Base-by-base conservation (phyloP, 2,329 filamentous ascomycete species). In the Talaromyces sp. region DNA sequence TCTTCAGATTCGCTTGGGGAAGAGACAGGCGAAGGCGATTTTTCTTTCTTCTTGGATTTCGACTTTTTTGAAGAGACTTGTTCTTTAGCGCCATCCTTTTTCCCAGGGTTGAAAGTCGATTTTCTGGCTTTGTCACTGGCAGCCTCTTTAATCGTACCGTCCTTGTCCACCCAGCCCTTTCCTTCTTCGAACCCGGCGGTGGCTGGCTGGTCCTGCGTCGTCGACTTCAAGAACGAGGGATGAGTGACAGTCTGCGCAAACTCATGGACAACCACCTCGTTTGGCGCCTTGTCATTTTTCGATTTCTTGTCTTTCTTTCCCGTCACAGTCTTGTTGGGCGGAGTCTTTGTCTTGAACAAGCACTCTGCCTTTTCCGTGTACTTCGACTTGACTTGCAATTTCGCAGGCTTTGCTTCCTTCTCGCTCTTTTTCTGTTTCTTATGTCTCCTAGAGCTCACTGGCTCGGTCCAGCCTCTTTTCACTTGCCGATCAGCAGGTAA, bases 391-490 rank as follows among this genome's bases (percentile, higher is more conserved):
- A 81, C 75, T 66, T 84, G 80, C 47, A 81, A 80, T 72, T 84
- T 86, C 67, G 81, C 80, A 61, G 80, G 78, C 67, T 86, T 83
- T 61, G 83, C 81, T 57, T 85, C 82, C 58, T 81, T 81, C 62
- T 82, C 80, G 44, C 80, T 76, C 64, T 80, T 77, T 58, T 81
- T 81, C 32, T 81, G 77, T 49, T 80, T 80, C 49, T 66, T 66
- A 52, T 72, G 73, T 33, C 77, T 70, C 63, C 76, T 71, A 62
- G 77, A 71, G 56, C 65, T 78, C 25, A 81, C 78, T 1, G 88
- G 82, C 64, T 92, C 90, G 0, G 90, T 93, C 93, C 93, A 96
- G 5, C 92, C 93, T 63, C 93, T 84, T 80, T 95, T 96, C 63
- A 97, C 87, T 70, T 90, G 90, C 67, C 93, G 86, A 54, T 86